phyloP scores from a whole-genome alignment of 805 yeast genomes.

The Metschnikowia orientalis region DNA sequence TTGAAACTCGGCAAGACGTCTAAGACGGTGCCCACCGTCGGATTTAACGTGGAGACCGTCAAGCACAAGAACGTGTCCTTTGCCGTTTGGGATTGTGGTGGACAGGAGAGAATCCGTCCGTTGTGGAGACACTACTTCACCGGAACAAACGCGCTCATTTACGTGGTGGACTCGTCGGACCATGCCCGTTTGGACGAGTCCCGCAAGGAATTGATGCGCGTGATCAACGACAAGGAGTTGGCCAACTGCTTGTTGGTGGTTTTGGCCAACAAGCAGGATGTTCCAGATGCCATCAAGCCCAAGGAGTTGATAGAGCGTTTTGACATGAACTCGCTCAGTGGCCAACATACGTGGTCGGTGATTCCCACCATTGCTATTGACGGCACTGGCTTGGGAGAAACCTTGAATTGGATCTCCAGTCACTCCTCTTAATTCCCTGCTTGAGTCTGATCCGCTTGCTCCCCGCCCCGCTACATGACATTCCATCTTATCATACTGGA shows the following conservation, averaged over 20 bases:
- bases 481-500: slow-evolving; percentile 12
- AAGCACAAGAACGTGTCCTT: slow-evolving; percentile 76
- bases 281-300: slow-evolving; percentile 67
- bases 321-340: slow-evolving; percentile 56
- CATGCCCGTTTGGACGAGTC: slow-evolving; percentile 68
- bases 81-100: slow-evolving; percentile 95
- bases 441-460: no score
- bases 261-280: slow-evolving; percentile 86
- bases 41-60: slow-evolving; percentile 87
- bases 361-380: slow-evolving; percentile 87
- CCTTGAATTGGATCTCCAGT: slow-evolving; percentile 78
- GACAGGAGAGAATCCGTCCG: slow-evolving; percentile 87
- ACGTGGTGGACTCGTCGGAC: slow-evolving; percentile 85
- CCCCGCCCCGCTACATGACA: no score
- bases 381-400: slow-evolving; percentile 87
- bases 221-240: slow-evolving; percentile 80
- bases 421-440: slow-evolving; percentile 42
- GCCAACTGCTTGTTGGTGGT: slow-evolving; percentile 73
- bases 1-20: slow-evolving; percentile 69
- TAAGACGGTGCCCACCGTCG: slow-evolving; percentile 83
- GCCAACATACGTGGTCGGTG: slow-evolving; percentile 78
- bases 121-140: slow-evolving; percentile 95
- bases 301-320: slow-evolving; percentile 73
- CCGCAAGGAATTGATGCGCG: slow-evolving; percentile 69
- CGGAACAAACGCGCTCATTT: slow-evolving; percentile 86